phyloP scores from a whole-genome alignment of 2,329 filamentous ascomycete genomes.

The Simplicillium sp. region DNA sequence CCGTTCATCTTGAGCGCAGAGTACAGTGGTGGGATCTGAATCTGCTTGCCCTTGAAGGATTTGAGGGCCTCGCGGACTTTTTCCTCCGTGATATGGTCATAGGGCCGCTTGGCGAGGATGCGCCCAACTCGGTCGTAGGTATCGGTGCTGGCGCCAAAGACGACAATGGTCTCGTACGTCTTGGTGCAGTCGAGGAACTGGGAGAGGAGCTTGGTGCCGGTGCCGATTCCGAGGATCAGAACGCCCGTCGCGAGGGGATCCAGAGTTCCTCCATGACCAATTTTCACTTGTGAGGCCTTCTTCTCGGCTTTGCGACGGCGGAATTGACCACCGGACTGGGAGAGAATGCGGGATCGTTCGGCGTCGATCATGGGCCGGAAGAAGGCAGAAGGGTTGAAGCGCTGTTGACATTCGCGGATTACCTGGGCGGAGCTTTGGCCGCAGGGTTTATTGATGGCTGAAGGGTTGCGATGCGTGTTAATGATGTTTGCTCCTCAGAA shows the following conservation, averaged over 20 bases:
- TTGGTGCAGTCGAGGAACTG: slow-evolving; percentile 84
- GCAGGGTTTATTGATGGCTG: slow-evolving; percentile 88
- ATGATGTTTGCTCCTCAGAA: slow-evolving; percentile 1
- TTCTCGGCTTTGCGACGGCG: slow-evolving; percentile 48
- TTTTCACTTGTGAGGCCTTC: slow-evolving; percentile 67
- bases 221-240: slow-evolving; percentile 78
- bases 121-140: slow-evolving; percentile 85
- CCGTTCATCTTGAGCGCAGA: slow-evolving; percentile 89
- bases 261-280: slow-evolving; percentile 91
- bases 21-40: slow-evolving; percentile 87
- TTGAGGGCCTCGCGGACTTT: slow-evolving; percentile 68
- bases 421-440: slow-evolving; percentile 84
- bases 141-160: slow-evolving; percentile 90
- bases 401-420: slow-evolving; percentile 74
- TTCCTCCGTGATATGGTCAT: slow-evolving; percentile 72
- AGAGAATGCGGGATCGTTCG: slow-evolving; percentile 45
- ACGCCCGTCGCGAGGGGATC: slow-evolving; percentile 92
- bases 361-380: slow-evolving; percentile 70
- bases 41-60: slow-evolving; percentile 70
- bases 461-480: neutral
- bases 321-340: slow-evolving; percentile 49
- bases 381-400: slow-evolving; percentile 71
- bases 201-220: slow-evolving; percentile 73
- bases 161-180: slow-evolving; percentile 77
- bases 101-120: slow-evolving; percentile 63